Evolutionary conservation across 192 early-diverging fungal genomes (phyloP), one percentile per base, ranked within the genome.

Genomic region (Chytriomyces confervae): DNA sequence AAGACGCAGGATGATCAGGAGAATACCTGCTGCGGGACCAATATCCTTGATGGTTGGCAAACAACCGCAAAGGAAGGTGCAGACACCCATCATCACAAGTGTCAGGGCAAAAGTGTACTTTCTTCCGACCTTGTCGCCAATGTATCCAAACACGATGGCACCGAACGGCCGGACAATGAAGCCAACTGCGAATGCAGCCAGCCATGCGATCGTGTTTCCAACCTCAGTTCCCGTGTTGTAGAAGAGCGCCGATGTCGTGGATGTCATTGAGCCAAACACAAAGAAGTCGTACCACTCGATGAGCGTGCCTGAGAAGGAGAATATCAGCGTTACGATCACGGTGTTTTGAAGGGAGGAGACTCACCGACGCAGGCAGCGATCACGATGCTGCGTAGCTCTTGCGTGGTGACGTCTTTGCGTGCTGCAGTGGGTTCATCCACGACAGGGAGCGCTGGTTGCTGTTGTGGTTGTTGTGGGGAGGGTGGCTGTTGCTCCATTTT

Each of bases 221-320:
- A 27, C 20, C 3, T 53, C 18, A 0, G 80, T 80, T 10, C 53
- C 70, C 16, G 69, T 69, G 23, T 57, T 48, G 45, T 81, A 81
- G 57, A 81, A 80, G 20, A 16, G 29, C 0, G 80, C 43, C 9
- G 72, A 18, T 13, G 47, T 65, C 0, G 80, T 81, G 29, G 79
- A 61, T 13, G 23, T 45, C n/a, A 81, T 49, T 5, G 66, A 71
- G 11, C 79, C 78, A 73, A 80, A 81, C 4, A 81, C 71, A 66
- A 81, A 81, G 62, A 81, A 81, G 49, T 81, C 80, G 51, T 81
- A 81, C 80, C 80, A 79, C 75, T 79, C 77, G 48, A 78, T 78
- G 9, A 78, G 45, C 8, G 77, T 79, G 9, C 75, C 76, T 20
- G 13, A 44, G 24, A 11, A 2, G 64, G 64, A 23, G 36, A 4